phyloP scores from a whole-genome alignment of 2,329 filamentous ascomycete genomes.

The Remersonia thermophila region DNA sequence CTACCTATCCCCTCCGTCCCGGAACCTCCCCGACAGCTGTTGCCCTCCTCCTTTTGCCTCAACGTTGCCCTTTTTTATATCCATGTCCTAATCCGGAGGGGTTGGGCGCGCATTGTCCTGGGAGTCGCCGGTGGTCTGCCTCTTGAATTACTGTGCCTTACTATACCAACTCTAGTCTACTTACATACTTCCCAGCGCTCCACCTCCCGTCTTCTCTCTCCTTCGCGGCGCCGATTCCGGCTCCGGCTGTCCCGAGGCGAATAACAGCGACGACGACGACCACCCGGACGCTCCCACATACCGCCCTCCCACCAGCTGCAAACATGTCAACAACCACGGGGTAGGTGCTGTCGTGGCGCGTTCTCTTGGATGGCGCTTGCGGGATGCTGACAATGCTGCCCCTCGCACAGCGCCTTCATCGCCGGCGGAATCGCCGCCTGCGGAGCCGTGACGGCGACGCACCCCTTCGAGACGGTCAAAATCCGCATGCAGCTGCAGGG shows the following conservation, averaged over 20 bases:
- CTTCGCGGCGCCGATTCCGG: neutral
- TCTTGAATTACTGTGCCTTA: too few species aligned
- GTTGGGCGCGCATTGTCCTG: too few species aligned
- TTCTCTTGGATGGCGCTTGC: constrained; percentile 1
- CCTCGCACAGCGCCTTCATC: constrained; percentile 60
- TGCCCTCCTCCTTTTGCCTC: neutral
- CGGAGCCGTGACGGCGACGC: constrained; percentile 92
- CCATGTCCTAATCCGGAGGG: neutral
- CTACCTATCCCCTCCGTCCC: neutral
- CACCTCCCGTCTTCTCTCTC: too few species aligned
- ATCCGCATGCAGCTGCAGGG: constrained; percentile 95
- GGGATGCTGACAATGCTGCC: constrained; percentile 12
- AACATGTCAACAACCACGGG: constrained; percentile 41
- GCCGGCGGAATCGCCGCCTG: constrained; percentile 94
- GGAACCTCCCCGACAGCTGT: constrained; percentile 1
- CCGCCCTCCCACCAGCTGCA: neutral
- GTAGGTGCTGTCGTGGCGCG: constrained; percentile 18
- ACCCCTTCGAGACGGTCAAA: constrained; percentile 98
- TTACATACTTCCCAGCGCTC: too few species aligned
- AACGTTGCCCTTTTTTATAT: neutral
- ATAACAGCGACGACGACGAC: too few species aligned
- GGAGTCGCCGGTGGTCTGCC: neutral
- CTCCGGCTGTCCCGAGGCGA: constrained; percentile 1
- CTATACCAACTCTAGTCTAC: too few species aligned
- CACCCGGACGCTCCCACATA: too few species aligned